Base-by-base conservation (phyloP, 257 asterid species). In the Solanum phureja region DNA sequence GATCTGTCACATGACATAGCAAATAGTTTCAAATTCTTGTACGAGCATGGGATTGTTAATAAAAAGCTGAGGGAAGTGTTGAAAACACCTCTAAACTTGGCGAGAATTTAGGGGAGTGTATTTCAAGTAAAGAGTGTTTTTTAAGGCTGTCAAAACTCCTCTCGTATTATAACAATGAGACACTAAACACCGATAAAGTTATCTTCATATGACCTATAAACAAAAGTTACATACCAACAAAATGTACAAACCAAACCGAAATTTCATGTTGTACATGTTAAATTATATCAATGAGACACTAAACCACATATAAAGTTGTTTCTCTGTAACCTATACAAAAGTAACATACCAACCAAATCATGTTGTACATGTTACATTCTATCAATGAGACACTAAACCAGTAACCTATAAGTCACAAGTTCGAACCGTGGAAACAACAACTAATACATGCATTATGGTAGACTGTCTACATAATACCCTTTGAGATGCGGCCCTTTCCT, bases 401-500 rank as follows among this genome's bases (percentile, higher is more conserved):
- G 37, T 13, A 6, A 11, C 21, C 9, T 27, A 6, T 0, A 68
- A 33, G 21, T 68, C 37, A 68, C 23, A 19, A 4, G 24, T 71
- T 71, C 3, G 3, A 71, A 33, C 13, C 3, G 6, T 71, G 1
- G 1, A 31, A 31, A 0, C 12, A 71, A 35, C 5, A 8, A 69
- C 23, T 11, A 24, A 27, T 4, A 7, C 4, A 2, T 9, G 14
- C 14, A 23, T 23, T 8, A 23, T 2, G 13, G 6, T 62, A 62
- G 72, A 12, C 3, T 11, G 18, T 64, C 21, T 27, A 69, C 1
- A 29, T 68, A 2, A 14, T 0, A 68, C 9, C 18, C 33, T n/a
- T 11, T 64, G 7, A n/a, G 33, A 12, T 9, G 2, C 1, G 0
- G 2, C 21, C 35, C 19, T 24, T 68, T 0, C 21, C 19, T 0